phyloP scores from a whole-genome alignment of 768 basidiomycete genomes.

The Ramaria sp. region DNA sequence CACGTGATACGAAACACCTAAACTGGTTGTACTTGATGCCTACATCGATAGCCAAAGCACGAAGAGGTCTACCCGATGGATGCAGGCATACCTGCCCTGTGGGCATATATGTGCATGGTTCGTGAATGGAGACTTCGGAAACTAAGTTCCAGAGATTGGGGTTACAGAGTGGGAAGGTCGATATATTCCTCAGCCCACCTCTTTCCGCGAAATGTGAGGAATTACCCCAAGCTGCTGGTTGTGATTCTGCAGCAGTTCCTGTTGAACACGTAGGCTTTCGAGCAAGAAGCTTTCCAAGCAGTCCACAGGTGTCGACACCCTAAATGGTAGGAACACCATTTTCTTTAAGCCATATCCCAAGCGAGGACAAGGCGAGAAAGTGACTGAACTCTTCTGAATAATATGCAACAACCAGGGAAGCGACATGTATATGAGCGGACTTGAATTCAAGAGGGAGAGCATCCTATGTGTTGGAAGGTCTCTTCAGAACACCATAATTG shows the following conservation, averaged over 20 bases:
- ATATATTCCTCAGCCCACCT: conserved; percentile 78
- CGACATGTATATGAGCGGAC: conserved; percentile 87
- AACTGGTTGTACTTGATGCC: conserved; percentile 99
- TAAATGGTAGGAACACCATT: conserved; percentile 90
- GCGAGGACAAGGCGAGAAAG: conserved; percentile 80
- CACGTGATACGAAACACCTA: conserved; percentile 85
- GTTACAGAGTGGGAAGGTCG: conserved; percentile 70
- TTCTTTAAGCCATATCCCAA: conserved; percentile 90
- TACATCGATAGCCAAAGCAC: conserved; percentile 87
- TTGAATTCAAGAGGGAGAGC: conserved; percentile 74
- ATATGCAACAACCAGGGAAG: conserved; percentile 84
- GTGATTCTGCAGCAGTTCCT: conserved; percentile 24
- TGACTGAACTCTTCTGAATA: conserved; percentile 94
- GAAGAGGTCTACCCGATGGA: conserved; percentile 68
- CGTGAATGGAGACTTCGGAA: conserved; percentile 68
- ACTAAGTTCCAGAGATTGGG: conserved; percentile 89
- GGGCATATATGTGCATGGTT: conserved; percentile 64
- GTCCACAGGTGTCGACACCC: conserved; percentile 91
- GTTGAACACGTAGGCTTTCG: conserved; percentile 16
- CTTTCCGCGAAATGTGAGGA: conserved; percentile 40
- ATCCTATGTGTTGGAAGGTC: conserved; percentile 37
- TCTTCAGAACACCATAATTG: conserved; percentile 91
- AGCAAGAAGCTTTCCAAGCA: too few relatives aligned
- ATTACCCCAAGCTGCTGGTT: conserved; percentile 35
- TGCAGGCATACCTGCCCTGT: conserved; percentile 44